Conservation (phyloP, 768 basidiomycete species). For the Panaeolus cyanescens region DNA sequence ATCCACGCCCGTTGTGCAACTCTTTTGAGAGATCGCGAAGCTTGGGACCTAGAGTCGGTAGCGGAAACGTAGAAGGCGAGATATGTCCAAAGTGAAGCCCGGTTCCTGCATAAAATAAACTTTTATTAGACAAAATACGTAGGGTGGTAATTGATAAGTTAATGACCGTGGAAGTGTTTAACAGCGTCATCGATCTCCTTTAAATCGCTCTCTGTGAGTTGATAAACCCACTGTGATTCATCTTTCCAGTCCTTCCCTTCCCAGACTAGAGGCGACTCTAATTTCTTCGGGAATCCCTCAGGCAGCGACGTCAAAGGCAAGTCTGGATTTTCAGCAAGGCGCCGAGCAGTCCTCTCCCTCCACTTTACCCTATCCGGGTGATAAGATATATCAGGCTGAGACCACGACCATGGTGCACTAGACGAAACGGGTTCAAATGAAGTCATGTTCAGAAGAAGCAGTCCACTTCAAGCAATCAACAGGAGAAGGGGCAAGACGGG, state of each 20-base stretch:
- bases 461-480: neutral
- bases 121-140: neutral
- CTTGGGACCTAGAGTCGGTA: constrained; percentile 39
- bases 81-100: constrained; percentile 29
- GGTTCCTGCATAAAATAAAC: constrained; percentile 17
- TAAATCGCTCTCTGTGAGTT: constrained; percentile 29
- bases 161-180: constrained; percentile 29
- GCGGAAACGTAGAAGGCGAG: constrained; percentile 40
- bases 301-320: constrained; percentile 30
- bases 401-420: constrained; percentile 6
- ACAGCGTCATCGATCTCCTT: constrained; percentile 39
- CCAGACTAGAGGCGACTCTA: constrained; percentile 41
- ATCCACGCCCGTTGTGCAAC: constrained; percentile 46
- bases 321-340: constrained; percentile 34
- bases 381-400: constrained; percentile 40
- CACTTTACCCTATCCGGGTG: constrained; percentile 40
- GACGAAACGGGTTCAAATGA: neutral
- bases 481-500: neutral
- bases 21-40: constrained; percentile 39
- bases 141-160: neutral
- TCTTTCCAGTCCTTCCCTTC: constrained; percentile 43
- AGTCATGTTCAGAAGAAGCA: neutral
- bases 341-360: constrained; percentile 34
- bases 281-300: constrained; percentile 34
- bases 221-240: constrained; percentile 42